Percentiles rank a stretch among this genome's conserved stretches.
Evolutionary conservation across 2,329 filamentous ascomycete species (phyloP).

Genomic region (Lecanoromycetidae sp.): DNA sequence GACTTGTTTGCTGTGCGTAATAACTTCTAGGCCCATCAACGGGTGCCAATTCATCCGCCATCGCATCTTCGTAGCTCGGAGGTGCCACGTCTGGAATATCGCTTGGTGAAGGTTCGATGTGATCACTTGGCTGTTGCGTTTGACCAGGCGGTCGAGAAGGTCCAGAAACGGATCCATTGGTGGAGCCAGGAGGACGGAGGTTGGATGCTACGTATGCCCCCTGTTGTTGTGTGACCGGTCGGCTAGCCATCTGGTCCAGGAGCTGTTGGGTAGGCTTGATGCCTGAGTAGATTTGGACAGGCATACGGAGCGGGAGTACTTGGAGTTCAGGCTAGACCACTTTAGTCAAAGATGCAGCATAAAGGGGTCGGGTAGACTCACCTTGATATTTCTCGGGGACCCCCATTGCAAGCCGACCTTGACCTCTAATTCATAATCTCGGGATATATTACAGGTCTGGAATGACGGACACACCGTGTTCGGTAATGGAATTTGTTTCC

Average conservation of each 20-base stretch:
- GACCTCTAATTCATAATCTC: conserved; percentile 73
- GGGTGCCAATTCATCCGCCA: conserved; percentile 65
- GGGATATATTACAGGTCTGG: conserved; percentile 71
- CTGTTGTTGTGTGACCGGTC: conserved; percentile 20
- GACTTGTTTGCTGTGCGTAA: conserved; percentile 34
- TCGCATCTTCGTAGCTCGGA: conserved; percentile 86
- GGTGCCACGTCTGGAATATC: conserved; percentile 59
- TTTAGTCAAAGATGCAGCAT: background rate
- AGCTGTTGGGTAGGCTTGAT: conserved; percentile 70
- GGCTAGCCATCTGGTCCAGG: conserved; percentile 48
- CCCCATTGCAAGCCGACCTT: conserved; percentile 68
- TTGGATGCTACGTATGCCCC: conserved; percentile 16
- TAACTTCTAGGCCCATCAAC: conserved; percentile 54
- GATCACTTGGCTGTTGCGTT: conserved; percentile 10
- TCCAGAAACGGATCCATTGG: conserved; percentile 17
- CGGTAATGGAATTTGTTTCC: conserved; percentile 61
- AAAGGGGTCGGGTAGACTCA: conserved; percentile 26
- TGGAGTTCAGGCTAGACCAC: conserved; percentile 54
- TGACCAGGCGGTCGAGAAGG: conserved; percentile 5
- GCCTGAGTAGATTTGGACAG: conserved; percentile 74
- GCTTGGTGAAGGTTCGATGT: conserved; percentile 12
- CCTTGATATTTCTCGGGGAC: conserved; percentile 40
- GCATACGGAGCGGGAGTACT: conserved; percentile 65
- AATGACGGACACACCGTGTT: conserved; percentile 83
- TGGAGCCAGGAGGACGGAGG: conserved; percentile 18